Conservation (phyloP, 192 early-diverging fungal species). For the Neocallimastix lanati region DNA sequence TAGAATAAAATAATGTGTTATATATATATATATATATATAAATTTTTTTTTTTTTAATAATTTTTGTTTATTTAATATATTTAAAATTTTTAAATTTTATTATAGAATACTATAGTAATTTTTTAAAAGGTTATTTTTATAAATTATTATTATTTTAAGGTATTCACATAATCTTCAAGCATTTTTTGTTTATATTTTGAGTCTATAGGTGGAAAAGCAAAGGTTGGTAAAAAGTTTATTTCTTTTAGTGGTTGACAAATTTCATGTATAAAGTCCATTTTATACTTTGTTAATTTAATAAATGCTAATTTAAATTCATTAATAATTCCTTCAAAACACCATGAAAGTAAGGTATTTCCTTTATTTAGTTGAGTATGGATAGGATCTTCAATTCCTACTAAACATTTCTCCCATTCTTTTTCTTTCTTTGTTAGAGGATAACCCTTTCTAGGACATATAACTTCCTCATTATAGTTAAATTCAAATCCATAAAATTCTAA, state of each 20-base stretch:
- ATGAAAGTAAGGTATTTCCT: not conserved
- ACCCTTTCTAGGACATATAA: not conserved
- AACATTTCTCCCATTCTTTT: not conserved
- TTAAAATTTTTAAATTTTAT: too few species aligned
- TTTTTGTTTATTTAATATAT: too few species aligned
- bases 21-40: too few species aligned
- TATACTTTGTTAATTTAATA: not conserved
- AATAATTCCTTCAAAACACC: not conserved
- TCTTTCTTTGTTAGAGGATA: not conserved
- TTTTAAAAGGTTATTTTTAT: not conserved
- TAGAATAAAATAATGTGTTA: too few species aligned
- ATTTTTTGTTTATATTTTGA: not conserved
- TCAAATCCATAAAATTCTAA: not conserved
- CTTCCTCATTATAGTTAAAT: not conserved
- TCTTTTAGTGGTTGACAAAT: not conserved
- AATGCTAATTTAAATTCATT: not conserved
- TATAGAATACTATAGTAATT: too few species aligned
- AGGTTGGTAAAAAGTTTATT: not conserved
- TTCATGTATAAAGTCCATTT: not conserved
- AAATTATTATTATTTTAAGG: not conserved
- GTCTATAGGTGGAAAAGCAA: not conserved
- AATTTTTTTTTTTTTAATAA: too few species aligned
- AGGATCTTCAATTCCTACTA: not conserved
- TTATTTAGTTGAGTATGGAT: not conserved
- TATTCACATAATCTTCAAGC: not conserved